A percentile compares a stretch with the other conserved stretches of the same genome.
Conservation (phyloP, 2,329 filamentous ascomycete species). For the Chrysoporthe austroafricana region DNA sequence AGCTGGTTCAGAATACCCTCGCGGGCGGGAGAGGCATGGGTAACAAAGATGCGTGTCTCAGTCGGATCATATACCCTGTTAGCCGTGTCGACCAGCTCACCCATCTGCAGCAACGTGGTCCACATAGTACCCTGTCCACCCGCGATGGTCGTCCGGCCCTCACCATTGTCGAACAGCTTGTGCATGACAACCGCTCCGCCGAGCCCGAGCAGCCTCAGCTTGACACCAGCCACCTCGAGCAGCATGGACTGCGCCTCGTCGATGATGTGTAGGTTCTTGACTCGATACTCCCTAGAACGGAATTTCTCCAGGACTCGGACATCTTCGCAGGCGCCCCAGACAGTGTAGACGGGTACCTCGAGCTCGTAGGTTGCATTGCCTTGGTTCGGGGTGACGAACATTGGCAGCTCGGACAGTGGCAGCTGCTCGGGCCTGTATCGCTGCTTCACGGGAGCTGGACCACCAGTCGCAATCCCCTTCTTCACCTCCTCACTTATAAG, state of each 20-base stretch:
- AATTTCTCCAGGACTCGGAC: constrained; percentile 97
- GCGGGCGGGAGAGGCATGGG: constrained; percentile 92
- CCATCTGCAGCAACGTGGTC: constrained; percentile 98
- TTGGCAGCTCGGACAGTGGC: constrained; percentile 88
- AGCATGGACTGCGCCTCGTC: constrained; percentile 97
- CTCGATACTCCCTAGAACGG: constrained; percentile 95
- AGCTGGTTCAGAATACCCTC: constrained; percentile 97
- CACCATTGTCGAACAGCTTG: constrained; percentile 98
- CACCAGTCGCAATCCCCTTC: constrained; percentile 67
- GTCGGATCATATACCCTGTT: constrained; percentile 98
- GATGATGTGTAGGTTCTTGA: constrained; percentile 96
- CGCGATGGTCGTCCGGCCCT: constrained; percentile 96
- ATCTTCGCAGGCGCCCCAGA: constrained; percentile 99
- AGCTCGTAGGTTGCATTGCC: constrained; percentile 81
- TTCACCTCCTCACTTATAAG: constrained; percentile 80
- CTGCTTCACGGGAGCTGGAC: constrained; percentile 80
- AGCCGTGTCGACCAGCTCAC: constrained; percentile 94
- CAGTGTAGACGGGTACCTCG: constrained; percentile 96
- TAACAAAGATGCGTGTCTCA: constrained; percentile 95
- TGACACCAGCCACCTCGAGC: constrained; percentile 92
- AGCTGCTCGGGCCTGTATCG: constrained; percentile 82
- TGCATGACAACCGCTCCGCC: constrained; percentile 99
- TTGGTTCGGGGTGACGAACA: constrained; percentile 62
- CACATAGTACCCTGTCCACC: constrained; percentile 99
- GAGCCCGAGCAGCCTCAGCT: constrained; percentile 89